Evolutionary conservation across 169 alveolate species (phyloP).

Genomic region (Eimeria necatrix): DNA sequence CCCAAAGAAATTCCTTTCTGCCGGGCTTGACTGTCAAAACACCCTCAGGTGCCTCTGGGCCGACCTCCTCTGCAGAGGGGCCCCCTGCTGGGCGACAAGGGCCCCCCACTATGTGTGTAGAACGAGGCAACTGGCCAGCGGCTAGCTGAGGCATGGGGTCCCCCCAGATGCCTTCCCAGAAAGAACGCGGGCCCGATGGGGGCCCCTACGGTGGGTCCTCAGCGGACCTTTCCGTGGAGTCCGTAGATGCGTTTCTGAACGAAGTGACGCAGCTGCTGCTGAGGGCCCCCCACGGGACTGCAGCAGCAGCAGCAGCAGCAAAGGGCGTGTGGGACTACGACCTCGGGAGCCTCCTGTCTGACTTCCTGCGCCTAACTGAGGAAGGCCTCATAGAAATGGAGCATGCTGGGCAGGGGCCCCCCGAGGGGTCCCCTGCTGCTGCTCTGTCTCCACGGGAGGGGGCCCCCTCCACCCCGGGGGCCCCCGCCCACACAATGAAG

Average conservation of each 20-base stretch:
- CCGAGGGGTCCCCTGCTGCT: background rate
- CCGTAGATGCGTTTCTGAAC: slow-evolving; percentile 30
- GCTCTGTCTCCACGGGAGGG: background rate
- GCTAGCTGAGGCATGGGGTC: slow-evolving; percentile 8
- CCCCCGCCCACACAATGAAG: slow-evolving; percentile 44
- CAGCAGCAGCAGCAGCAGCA: slow-evolving; percentile 69
- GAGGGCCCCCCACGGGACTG: slow-evolving; percentile 54
- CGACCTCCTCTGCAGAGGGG: background rate
- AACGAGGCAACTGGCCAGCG: background rate
- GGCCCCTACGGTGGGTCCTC: slow-evolving; percentile 45
- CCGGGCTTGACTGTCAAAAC: no score
- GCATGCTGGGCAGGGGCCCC: slow-evolving; percentile 40
- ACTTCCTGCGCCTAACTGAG: slow-evolving; percentile 57
- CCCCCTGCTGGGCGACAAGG: background rate
- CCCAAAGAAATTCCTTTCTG: background rate
- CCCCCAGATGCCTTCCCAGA: background rate
- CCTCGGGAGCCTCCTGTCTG: slow-evolving; percentile 41
- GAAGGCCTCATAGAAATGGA: slow-evolving; percentile 62
- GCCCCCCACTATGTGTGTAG: background rate
- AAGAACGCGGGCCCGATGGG: slow-evolving; percentile 34
- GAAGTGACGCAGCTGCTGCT: slow-evolving; percentile 54
- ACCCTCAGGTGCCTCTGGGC: no score
- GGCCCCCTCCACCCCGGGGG: slow-evolving; percentile 28
- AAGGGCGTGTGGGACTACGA: slow-evolving; percentile 49
- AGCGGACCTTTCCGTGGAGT: background rate